Base-by-base conservation (phyloP, 1,284 basidiomycete species). In the Takashimella tepidaria region DNA sequence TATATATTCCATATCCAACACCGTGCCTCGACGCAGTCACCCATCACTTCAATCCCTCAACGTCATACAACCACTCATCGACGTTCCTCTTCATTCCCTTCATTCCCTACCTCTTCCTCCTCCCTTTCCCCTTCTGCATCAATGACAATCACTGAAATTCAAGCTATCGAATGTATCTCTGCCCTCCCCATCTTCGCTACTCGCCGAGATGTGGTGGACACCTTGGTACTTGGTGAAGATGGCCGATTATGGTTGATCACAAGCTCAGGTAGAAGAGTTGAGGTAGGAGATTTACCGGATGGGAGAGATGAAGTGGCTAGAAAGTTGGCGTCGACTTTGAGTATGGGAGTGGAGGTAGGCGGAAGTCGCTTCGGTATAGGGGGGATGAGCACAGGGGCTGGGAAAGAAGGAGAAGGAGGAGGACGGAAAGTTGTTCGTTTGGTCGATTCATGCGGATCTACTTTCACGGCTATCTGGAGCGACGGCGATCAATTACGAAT, bases 141-240 rank as follows among this genome's bases (percentile, higher is more conserved):
- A n/a, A n/a, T n/a, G n/a, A n/a, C n/a, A n/a, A n/a, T 68, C 50
- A 50, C 55, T 8, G 64, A 62, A 20, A 31, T 57, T 3, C 54
- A 50, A 1, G 50, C 51, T 64, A 83, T 58, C 69, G 77, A 55
- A 75, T 83, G 52, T 66, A 66, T 13, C 70, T 81, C 84, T 0
- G 79, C 82, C 0, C 76, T 80, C 1, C 75, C 87, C 0, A 72
- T 91, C 41, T 77, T 81, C 12, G 81, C 82, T 1, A 87, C 85
- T 1, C 81, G 89, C 20, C 74, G 75, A 10, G 74, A 76, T 12
- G 76, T 88, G 13, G 80, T 79, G 68, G 91, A 92, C 70, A 77
- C 89, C 5, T 71, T 92, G 5, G 70, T 86, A 16, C 69, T 88
- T 27, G 82, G 79, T 50, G 78, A 80, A 1, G 78, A 82, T 49